A percentile compares a stretch with the other conserved stretches of the same genome.
Conservation (phyloP, 768 basidiomycete genomes). For the Daedalea quercina region DNA sequence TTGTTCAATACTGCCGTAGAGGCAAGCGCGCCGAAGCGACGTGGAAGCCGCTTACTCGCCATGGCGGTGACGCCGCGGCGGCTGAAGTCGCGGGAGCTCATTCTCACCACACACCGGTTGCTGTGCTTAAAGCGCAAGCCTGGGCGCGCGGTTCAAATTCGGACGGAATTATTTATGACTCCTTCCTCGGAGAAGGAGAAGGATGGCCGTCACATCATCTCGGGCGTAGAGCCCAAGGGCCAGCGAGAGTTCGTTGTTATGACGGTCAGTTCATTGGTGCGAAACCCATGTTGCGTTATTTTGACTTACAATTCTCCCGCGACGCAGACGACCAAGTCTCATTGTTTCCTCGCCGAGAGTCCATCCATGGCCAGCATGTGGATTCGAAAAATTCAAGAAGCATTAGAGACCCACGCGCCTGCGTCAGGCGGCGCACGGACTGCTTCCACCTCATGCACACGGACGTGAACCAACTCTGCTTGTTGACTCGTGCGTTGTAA, state of each 20-base stretch:
- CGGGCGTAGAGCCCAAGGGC: slow-evolving; percentile 43
- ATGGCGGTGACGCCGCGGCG: slow-evolving; percentile 41
- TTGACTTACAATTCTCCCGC: not conserved
- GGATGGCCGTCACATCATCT: slow-evolving; percentile 38
- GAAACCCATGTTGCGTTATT: not conserved
- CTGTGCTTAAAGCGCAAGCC: slow-evolving; percentile 48
- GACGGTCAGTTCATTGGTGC: slow-evolving; percentile 38
- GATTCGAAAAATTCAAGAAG: slow-evolving; percentile 27
- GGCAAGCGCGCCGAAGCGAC: slow-evolving; percentile 43
- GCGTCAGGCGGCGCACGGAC: not conserved
- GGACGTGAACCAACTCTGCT: not conserved
- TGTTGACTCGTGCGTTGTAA: slow-evolving; percentile 1
- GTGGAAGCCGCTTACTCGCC: slow-evolving; percentile 50
- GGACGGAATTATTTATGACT: slow-evolving; percentile 44
- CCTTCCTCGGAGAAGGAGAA: slow-evolving; percentile 30
- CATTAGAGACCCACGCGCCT: slow-evolving; percentile 13
- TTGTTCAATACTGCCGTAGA: slow-evolving; percentile 50
- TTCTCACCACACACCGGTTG: slow-evolving; percentile 51
- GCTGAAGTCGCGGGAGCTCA: slow-evolving; percentile 46
- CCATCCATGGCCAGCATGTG: slow-evolving; percentile 22
- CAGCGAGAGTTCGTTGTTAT: slow-evolving; percentile 55
- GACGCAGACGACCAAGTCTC: slow-evolving; percentile 38
- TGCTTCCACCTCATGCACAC: slow-evolving; percentile 2
- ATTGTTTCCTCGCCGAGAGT: slow-evolving; percentile 21
- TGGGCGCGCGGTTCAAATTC: slow-evolving; percentile 35